These are phyloP conservation scores for Ascoidea tarda DNA, from an alignment of 805 yeast species.

Conservation along the genomic window DNA sequence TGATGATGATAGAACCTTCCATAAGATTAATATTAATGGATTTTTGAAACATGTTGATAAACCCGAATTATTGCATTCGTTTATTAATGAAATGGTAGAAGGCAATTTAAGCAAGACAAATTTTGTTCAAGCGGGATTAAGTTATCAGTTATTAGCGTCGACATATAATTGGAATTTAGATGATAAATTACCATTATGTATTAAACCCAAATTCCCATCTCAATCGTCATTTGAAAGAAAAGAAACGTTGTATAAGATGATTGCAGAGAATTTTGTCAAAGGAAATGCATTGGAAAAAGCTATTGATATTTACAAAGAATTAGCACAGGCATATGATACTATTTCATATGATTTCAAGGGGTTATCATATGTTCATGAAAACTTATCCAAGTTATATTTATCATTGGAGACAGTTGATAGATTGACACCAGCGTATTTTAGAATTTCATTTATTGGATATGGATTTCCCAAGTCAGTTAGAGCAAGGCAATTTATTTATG, in stretches of 20 bases:
- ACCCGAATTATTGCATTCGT: conserved; percentile 71
- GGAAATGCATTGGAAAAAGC: conserved; percentile 76
- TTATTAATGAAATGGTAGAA: conserved; percentile 61
- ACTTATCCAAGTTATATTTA: conserved; percentile 52
- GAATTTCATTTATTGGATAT: conserved; percentile 66
- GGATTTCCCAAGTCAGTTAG: conserved; percentile 74
- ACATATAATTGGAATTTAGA: conserved; percentile 65
- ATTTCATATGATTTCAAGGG: conserved; percentile 66
- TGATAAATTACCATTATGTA: conserved; percentile 36
- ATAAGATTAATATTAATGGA: conserved; percentile 60
- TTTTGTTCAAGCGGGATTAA: conserved; percentile 70
- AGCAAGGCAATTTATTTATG: conserved; percentile 67
- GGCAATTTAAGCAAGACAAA: conserved; percentile 45
- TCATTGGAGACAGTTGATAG: conserved; percentile 58
- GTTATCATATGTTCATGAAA: conserved; percentile 54
- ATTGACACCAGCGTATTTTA: conserved; percentile 63
- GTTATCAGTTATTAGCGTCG: conserved; percentile 63
- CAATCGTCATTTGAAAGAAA: conserved; percentile 74
- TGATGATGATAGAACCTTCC: conserved; percentile 78
- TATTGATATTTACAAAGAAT: conserved; percentile 60
- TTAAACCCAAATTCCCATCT: conserved; percentile 61
- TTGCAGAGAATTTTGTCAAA: conserved; percentile 52
- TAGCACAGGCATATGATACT: conserved; percentile 59
- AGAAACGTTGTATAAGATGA: conserved; percentile 52
- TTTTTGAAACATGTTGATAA: conserved; percentile 64